Conservation (phyloP, 441 rosid genomes). For the Erysimum cheiri region DNA sequence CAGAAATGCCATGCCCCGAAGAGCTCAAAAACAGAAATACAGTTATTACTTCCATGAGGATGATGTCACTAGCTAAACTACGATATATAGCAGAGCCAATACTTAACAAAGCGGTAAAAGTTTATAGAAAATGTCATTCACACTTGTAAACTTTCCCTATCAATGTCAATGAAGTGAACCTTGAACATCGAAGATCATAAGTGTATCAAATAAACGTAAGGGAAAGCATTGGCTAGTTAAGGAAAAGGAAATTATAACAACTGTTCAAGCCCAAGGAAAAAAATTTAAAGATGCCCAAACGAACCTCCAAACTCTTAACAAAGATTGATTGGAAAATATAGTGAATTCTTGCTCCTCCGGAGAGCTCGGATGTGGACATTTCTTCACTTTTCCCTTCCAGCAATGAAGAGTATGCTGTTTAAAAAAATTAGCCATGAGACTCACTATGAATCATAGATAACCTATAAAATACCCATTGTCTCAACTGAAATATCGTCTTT, state of each 20-base stretch:
- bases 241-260: background rate
- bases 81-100: background rate
- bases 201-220: background rate
- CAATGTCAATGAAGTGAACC: conserved; percentile 19
- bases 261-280: background rate
- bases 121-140: background rate
- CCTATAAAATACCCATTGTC: conserved; percentile 10
- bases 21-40: conserved; percentile 6
- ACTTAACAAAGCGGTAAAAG: background rate
- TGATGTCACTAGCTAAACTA: conserved; percentile 9
- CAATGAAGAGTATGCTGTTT: conserved; percentile 64
- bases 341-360: conserved; percentile 79
- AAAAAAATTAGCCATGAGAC: conserved; percentile 26
- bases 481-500: conserved; percentile 5
- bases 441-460: conserved; percentile 22
- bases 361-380: conserved; percentile 64
- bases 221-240: background rate
- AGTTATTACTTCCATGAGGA: background rate
- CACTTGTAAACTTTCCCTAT: background rate
- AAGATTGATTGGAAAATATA: conserved; percentile 77
- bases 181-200: background rate
- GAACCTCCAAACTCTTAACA: conserved; percentile 69
- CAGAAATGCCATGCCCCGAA: background rate
- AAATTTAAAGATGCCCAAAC: conserved; percentile 3
- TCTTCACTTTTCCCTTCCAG: conserved; percentile 75